phyloP scores from a whole-genome alignment of 768 basidiomycete species.

The Amanita pseudoporphyria region DNA sequence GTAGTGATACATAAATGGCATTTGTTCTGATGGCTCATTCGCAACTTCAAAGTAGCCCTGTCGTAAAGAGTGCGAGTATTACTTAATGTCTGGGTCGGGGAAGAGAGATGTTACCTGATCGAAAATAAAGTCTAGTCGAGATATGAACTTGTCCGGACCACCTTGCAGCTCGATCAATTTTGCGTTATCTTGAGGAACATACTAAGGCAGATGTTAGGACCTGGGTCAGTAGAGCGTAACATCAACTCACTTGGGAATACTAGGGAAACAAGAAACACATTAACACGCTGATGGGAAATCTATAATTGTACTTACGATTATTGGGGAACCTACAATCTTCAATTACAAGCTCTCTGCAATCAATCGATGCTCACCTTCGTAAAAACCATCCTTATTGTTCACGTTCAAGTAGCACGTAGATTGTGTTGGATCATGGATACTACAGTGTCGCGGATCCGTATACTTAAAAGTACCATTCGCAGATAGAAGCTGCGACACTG shows the following conservation, averaged over 20 bases:
- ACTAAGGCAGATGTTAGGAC: constrained; percentile 24
- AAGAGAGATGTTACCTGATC: constrained; percentile 27
- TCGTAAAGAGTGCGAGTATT: background rate
- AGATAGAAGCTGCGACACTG: constrained; percentile 37
- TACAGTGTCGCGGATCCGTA: constrained; percentile 61
- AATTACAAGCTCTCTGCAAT: background rate
- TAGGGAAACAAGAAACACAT: constrained; percentile 11
- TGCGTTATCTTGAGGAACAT: constrained; percentile 57
- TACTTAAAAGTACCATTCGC: constrained; percentile 50
- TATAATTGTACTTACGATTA: constrained; percentile 32
- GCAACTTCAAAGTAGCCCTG: constrained; percentile 54
- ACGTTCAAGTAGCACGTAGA: constrained; percentile 55
- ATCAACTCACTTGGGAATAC: constrained; percentile 44
- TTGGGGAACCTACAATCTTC: constrained; percentile 32
- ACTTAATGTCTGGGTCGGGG: too few relatives aligned
- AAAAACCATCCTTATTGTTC: constrained; percentile 49
- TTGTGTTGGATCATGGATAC: constrained; percentile 45
- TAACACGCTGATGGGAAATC: background rate
- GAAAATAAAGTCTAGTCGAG: constrained; percentile 48
- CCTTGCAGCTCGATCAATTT: constrained; percentile 54
- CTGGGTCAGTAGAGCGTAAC: background rate
- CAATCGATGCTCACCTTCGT: constrained; percentile 31
- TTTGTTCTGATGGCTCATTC: constrained; percentile 58
- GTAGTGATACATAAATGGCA: constrained; percentile 66
- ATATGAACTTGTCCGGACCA: constrained; percentile 41